Evolutionary conservation across 2,329 filamentous ascomycete species (phyloP).

Genomic region (Mollisia scopiformis): DNA sequence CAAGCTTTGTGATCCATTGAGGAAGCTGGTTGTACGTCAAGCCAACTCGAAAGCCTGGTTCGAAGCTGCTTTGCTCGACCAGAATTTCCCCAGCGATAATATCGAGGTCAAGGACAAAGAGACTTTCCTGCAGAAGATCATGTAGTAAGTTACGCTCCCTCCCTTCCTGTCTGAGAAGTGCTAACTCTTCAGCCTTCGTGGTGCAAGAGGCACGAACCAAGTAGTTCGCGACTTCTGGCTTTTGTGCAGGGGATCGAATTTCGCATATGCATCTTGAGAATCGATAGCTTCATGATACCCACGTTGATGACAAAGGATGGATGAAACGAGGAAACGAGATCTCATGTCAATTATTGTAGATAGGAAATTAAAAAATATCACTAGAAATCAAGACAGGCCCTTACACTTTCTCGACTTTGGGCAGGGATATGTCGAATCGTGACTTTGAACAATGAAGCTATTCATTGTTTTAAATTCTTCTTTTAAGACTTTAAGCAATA

Average conservation of each 20-base stretch:
- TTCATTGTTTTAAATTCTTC: too few species aligned
- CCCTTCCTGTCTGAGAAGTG: not conserved
- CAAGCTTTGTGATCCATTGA: constrained; percentile 70
- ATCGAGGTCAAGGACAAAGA: constrained; percentile 62
- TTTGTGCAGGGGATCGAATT: constrained; percentile 62
- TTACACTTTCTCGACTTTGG: too few species aligned
- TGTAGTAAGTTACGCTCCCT: constrained; percentile 52
- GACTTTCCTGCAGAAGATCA: constrained; percentile 67
- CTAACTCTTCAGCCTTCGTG: constrained; percentile 55
- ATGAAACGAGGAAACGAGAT: not conserved
- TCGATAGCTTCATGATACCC: not conserved
- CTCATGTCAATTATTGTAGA: not conserved
- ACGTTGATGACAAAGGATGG: not conserved
- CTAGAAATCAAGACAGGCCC: not conserved
- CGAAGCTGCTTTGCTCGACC: constrained; percentile 55
- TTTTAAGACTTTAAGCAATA: too few species aligned
- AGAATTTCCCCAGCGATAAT: constrained; percentile 58
- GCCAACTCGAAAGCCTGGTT: constrained; percentile 63
- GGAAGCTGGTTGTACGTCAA: constrained; percentile 64
- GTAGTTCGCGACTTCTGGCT: constrained; percentile 75
- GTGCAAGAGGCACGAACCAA: constrained; percentile 65
- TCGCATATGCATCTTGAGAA: constrained; percentile 59
- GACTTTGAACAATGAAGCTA: too few species aligned
- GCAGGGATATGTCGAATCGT: too few species aligned
- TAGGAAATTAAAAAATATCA: not conserved